Conservation (phyloP, 2,329 filamentous ascomycete genomes). For the Fusarium secorum region DNA sequence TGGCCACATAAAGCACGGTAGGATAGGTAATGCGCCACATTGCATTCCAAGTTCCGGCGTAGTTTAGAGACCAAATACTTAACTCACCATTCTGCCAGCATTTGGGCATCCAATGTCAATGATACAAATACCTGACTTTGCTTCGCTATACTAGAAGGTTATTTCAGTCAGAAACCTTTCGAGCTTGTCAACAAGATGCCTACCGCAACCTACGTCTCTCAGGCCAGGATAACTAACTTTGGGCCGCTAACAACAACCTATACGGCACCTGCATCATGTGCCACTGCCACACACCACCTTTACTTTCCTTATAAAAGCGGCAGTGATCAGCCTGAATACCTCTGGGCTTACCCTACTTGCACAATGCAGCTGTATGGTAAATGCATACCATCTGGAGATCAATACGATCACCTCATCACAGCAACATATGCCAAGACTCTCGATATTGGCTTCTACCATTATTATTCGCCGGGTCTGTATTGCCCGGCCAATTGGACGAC, state of each 20-base stretch:
- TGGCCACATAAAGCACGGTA: neutral
- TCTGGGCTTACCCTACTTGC: neutral
- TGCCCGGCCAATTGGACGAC: neutral
- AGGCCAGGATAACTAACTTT: neutral
- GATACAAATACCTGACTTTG: neutral
- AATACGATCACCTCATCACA: neutral
- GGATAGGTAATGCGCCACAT: too few relatives aligned
- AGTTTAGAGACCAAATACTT: neutral
- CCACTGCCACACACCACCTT: neutral
- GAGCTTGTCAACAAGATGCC: neutral
- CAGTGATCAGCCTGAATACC: neutral
- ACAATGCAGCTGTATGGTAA: neutral
- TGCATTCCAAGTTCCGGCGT: neutral
- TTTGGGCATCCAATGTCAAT: rapidly evolving
- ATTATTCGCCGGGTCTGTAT: neutral
- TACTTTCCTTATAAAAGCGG: neutral
- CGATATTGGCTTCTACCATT: neutral
- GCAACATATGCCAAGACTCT: neutral
- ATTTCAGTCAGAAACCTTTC: rapidly evolving
- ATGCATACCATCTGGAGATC: neutral
- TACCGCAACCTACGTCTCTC: neutral
- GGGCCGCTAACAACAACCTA: neutral
- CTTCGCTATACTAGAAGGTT: neutral
- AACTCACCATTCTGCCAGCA: rapidly evolving
- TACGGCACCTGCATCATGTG: neutral